Conservation (phyloP, 805 yeast species). For the Yarrowia osloensis region DNA sequence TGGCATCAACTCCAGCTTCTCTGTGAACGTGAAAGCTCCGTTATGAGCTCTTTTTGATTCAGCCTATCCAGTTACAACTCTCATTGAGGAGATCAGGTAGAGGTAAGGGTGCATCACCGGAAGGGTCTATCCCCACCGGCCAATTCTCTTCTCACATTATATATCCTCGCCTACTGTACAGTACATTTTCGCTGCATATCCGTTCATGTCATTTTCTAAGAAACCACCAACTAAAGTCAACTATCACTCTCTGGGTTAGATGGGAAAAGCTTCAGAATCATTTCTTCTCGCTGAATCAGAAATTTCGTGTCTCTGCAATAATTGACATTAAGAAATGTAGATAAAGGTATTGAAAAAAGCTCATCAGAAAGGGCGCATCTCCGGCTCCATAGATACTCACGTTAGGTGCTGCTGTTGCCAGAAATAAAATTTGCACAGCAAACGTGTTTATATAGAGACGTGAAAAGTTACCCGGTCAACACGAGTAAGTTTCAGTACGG, state of each 20-base stretch:
- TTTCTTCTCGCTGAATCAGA: background rate
- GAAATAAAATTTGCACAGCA: background rate
- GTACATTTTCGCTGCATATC: too few relatives aligned
- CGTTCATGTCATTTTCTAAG: too few relatives aligned
- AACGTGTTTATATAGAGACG: background rate
- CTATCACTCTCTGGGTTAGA: slow-evolving; percentile 10
- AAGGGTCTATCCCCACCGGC: too few relatives aligned
- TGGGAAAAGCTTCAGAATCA: background rate
- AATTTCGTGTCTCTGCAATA: slow-evolving; percentile 26
- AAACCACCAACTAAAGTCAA: too few relatives aligned
- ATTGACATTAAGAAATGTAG: slow-evolving; percentile 25
- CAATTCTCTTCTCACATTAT: too few relatives aligned
- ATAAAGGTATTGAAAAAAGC: slow-evolving; percentile 24
- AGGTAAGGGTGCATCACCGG: too few relatives aligned
- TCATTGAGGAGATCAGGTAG: too few relatives aligned
- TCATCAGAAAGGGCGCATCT: background rate
- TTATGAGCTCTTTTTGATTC: too few relatives aligned
- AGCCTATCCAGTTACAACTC: too few relatives aligned
- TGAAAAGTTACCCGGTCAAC: slow-evolving; percentile 2
- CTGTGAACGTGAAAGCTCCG: too few relatives aligned
- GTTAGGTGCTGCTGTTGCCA: background rate
- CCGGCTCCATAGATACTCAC: background rate
- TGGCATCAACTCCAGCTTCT: too few relatives aligned
- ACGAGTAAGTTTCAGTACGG: slow-evolving; percentile 13
- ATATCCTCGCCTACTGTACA: too few relatives aligned